These are phyloP conservation scores for Aspergillus sp. DNA, from an alignment of 2,329 filamentous ascomycete genomes.

Conservation along the genomic window DNA sequence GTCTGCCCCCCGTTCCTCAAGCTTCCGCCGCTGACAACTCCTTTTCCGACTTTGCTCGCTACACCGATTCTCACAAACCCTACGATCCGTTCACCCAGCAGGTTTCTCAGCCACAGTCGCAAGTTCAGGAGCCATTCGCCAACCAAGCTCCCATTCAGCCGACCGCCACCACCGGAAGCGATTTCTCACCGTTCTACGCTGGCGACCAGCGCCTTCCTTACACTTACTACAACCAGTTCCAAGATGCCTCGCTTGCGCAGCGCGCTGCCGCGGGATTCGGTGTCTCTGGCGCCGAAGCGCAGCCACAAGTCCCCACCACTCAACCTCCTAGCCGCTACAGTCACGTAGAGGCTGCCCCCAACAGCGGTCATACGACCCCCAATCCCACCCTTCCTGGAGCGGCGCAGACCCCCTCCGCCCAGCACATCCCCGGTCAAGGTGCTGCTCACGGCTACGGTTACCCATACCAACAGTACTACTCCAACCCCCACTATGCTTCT, in stretches of 20 bases:
- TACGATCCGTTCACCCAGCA: slow-evolving; percentile 88
- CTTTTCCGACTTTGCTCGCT: slow-evolving; percentile 58
- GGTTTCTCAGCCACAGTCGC: slow-evolving; percentile 64
- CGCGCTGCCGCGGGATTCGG: slow-evolving; percentile 79
- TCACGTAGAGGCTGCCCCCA: slow-evolving; percentile 69
- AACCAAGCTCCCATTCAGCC: slow-evolving; percentile 63
- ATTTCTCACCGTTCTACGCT: slow-evolving; percentile 86
- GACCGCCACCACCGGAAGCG: slow-evolving; percentile 63
- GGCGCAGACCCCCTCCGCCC: slow-evolving; percentile 58
- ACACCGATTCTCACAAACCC: slow-evolving; percentile 71
- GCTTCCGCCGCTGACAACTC: slow-evolving; percentile 54
- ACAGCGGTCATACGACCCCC: slow-evolving; percentile 88
- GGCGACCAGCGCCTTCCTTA: slow-evolving; percentile 77
- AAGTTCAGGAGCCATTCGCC: slow-evolving; percentile 62
- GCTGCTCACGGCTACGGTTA: slow-evolving; percentile 62
- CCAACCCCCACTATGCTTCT: slow-evolving; percentile 64
- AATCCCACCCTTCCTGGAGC: slow-evolving; percentile 71
- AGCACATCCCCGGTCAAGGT: slow-evolving; percentile 57
- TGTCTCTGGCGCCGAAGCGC: slow-evolving; percentile 62
- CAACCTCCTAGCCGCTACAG: slow-evolving; percentile 77
- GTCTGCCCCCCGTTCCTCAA: slow-evolving; percentile 64
- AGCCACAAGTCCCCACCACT: slow-evolving; percentile 63
- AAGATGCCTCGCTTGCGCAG: slow-evolving; percentile 73
- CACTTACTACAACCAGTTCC: slow-evolving; percentile 74
- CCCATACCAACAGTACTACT: slow-evolving; percentile 60